These are phyloP conservation scores for Aureobasidium sp. DNA, from an alignment of 2,329 filamentous ascomycete species.

Conservation along the genomic window DNA sequence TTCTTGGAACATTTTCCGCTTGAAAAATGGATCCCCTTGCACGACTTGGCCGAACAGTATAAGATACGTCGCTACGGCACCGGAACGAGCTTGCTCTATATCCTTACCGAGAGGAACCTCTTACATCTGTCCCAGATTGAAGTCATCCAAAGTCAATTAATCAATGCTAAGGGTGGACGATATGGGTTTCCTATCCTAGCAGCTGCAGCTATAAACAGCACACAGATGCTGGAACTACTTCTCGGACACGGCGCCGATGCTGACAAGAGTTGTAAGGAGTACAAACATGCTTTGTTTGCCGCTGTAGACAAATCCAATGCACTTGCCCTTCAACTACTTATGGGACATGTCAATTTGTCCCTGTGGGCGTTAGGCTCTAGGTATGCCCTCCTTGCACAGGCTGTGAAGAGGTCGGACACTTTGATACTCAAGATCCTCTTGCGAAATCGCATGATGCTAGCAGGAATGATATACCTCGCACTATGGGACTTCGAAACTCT, in stretches of 20 bases:
- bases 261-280: neutral
- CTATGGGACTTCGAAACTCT: too few species aligned
- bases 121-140: neutral
- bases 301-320: neutral
- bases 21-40: neutral
- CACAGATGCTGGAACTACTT: neutral
- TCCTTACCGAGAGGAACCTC: neutral
- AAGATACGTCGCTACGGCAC: neutral
- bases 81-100: neutral
- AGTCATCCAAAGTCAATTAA: neutral
- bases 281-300: neutral
- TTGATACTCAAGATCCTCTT: too few species aligned
- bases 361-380: too few species aligned
- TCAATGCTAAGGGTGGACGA: neutral
- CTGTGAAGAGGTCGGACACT: too few species aligned
- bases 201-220: neutral
- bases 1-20: neutral
- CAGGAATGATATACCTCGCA: too few species aligned
- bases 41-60: neutral
- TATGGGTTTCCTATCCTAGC: neutral
- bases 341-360: neutral
- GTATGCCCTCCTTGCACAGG: neutral
- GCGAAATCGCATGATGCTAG: too few species aligned
- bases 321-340: neutral
- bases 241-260: neutral